phyloP scores from a whole-genome alignment of 1,139 yeast genomes.

The Saccharomyces hybrid region DNA sequence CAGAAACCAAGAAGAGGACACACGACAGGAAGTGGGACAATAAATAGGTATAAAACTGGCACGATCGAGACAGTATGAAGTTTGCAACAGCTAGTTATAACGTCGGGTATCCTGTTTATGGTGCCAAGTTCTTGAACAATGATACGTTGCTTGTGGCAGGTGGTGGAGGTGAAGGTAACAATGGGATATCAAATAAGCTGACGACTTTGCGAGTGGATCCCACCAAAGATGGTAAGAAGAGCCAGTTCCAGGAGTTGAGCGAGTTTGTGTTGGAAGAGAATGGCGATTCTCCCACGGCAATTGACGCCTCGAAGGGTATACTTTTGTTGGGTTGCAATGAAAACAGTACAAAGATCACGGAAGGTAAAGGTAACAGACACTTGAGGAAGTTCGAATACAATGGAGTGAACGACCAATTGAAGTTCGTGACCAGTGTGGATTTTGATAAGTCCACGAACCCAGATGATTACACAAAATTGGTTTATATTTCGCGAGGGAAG shows the following conservation, averaged over 20 bases:
- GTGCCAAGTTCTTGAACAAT: constrained; percentile 59
- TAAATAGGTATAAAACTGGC: background rate
- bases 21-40: background rate
- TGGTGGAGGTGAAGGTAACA: constrained; percentile 93
- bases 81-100: constrained; percentile 34
- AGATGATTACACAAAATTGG: constrained; percentile 54
- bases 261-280: constrained; percentile 55
- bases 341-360: constrained; percentile 45
- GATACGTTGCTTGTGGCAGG: constrained; percentile 67
- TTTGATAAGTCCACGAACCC: constrained; percentile 33
- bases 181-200: constrained; percentile 81
- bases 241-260: constrained; percentile 49
- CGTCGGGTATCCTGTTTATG: constrained; percentile 75
- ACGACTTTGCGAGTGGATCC: constrained; percentile 36
- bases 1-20: background rate
- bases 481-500: constrained; percentile 48
- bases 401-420: constrained; percentile 44
- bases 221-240: constrained; percentile 28
- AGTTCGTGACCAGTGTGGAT: constrained; percentile 48
- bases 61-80: constrained; percentile 21
- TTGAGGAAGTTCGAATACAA: constrained; percentile 54
- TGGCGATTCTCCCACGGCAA: constrained; percentile 70
- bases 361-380: constrained; percentile 60
- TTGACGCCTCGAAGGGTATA: constrained; percentile 46
- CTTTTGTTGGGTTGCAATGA: constrained; percentile 73